Base-by-base conservation (phyloP, 192 early-diverging fungal species). In the Coemansia sp. region DNA sequence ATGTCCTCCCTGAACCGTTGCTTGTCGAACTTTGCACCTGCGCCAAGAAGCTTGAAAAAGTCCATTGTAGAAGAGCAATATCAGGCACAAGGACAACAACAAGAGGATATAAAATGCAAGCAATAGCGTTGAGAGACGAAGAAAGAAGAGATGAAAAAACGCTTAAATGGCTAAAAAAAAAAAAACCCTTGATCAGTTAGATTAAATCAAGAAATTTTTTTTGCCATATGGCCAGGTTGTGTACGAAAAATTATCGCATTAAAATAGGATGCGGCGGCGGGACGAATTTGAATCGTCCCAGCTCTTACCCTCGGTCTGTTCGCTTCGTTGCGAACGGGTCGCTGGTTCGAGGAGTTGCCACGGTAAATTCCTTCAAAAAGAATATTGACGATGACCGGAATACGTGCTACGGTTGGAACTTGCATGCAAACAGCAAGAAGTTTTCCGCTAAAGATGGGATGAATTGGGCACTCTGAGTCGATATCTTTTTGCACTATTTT, bases 1-100 rank as follows among this genome's bases (percentile, higher is more conserved):
- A 96, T 85, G 66, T 96, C 95, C 4, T 89, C 81, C 59, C 89
- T 82, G 76, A 93, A 96, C 16, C 92, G 87, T 51, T 83, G 85
- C 66, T 89, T 92, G 83, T 98, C 89, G 63, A 98, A 98, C 68
- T 85, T 90, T 10, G 95, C 92, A 10, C 96, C 96, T 16, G 89
- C 85, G 35, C 93, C 93, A 18, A 98, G 85, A 45, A 94, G 79
- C 58, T 89, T 87, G 86, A 98, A 95, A 66, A 98, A 77, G 83
- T 96, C 93, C 80, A 83, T 83, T 2, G 43, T 24, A 5, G 24
- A 30, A 10, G 23, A 53, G 11, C 0, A 26, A 6, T 15, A 53
- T 23, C 46, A 49, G 20, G 12, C 6, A n/a, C n/a, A n/a, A n/a
- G n/a, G n/a, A n/a, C n/a, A n/a, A 38, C 38, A 38, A 38, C 38